These are phyloP conservation scores for Coemansia sp. DNA, from an alignment of 192 early-diverging fungal species.

Conservation along the genomic window DNA sequence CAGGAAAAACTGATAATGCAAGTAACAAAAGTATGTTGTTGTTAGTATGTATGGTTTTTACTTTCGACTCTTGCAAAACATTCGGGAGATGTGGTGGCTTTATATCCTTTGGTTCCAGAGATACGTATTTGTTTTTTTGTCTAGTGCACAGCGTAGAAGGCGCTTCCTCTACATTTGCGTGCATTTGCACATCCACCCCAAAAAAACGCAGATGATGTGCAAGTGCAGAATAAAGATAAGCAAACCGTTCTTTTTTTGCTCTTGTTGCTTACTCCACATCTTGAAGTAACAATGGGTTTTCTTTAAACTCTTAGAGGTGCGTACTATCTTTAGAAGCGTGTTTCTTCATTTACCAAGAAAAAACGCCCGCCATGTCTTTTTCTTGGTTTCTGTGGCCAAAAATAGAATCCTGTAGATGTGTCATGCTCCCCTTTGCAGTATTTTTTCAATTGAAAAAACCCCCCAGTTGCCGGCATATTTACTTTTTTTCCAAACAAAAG, in stretches of 20 bases:
- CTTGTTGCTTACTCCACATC: not conserved
- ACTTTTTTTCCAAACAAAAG: not conserved
- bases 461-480: not conserved
- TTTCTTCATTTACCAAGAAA: conserved; percentile 2
- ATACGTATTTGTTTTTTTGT: not conserved
- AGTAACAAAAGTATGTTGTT: conserved; percentile 1
- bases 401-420: not conserved
- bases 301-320: not conserved
- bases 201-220: conserved; percentile 1
- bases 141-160: not conserved
- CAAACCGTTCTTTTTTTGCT: not conserved
- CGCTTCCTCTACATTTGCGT: not conserved
- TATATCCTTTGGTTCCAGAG: not conserved
- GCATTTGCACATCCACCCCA: not conserved
- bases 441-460: not conserved
- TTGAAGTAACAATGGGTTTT: not conserved
- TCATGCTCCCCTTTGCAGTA: not conserved
- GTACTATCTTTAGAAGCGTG: not conserved
- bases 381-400: not conserved
- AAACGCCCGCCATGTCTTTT: not conserved
- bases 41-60: not conserved
- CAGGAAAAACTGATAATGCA: not conserved
- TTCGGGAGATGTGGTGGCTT: not conserved
- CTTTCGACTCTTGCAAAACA: not conserved
- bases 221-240: not conserved